Conservation (phyloP, 1,284 basidiomycete genomes). For the Porogramme epimiltina region DNA sequence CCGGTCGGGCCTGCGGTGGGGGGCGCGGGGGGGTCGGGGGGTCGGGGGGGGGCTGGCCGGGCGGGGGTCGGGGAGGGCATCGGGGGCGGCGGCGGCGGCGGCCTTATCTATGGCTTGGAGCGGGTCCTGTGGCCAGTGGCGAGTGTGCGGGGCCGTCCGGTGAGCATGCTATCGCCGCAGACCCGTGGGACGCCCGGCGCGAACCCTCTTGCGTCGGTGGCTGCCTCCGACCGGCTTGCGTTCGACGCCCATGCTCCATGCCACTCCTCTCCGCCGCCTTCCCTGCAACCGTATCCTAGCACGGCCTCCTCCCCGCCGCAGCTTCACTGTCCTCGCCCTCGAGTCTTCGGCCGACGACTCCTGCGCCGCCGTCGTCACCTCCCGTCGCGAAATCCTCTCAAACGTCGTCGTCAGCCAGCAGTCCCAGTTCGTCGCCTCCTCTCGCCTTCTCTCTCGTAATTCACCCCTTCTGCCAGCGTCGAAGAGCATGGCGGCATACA, state of each 20-base stretch:
- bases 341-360: constrained; percentile 91
- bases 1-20: no score
- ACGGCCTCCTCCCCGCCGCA: neutral
- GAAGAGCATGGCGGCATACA: constrained; percentile 82
- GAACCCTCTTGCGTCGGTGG: no score
- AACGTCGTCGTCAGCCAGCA: constrained; percentile 86
- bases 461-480: constrained; percentile 44
- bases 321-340: constrained; percentile 76
- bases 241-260: constrained; percentile 15
- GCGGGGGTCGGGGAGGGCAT: no score
- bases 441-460: neutral
- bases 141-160: no score
- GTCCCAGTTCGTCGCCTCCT: constrained; percentile 44
- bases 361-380: constrained; percentile 81
- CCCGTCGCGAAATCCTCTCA: constrained; percentile 67
- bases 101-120: no score
- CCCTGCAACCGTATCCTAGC: neutral
- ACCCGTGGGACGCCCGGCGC: no score
- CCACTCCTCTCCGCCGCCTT: neutral
- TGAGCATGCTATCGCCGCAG: no score
- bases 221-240: no score
- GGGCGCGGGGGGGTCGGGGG: no score
- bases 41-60: no score
- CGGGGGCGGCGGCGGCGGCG: no score
- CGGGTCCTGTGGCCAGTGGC: no score